These are phyloP conservation scores for Mucor velutinosus DNA, from an alignment of 371 early-diverging fungal genomes.

Conservation along the genomic window DNA sequence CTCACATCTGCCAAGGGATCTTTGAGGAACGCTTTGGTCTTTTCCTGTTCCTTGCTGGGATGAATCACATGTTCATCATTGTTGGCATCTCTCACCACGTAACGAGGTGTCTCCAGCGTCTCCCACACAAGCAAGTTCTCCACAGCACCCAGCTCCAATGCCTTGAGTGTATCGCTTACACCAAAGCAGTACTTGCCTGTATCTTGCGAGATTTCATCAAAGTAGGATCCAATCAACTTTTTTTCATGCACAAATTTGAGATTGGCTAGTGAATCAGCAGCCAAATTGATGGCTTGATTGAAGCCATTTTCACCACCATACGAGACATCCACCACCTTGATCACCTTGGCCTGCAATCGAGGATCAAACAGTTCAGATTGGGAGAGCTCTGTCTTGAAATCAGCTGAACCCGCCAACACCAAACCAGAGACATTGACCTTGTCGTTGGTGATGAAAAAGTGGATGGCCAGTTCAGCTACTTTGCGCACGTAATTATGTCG, in stretches of 20 bases:
- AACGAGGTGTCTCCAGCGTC: conserved; percentile 77
- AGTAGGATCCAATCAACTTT: conserved; percentile 95
- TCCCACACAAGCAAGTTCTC: conserved; percentile 99
- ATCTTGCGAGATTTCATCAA: conserved; percentile 97
- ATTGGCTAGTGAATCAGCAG: conserved; percentile 92
- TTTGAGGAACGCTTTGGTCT: conserved; percentile 59
- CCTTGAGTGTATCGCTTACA: conserved; percentile 95
- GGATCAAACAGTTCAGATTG: conserved; percentile 96
- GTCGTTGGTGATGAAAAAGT: conserved; percentile 54
- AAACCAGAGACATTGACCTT: conserved; percentile 88
- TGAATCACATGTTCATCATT: conserved; percentile 72
- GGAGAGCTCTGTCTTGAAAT: conserved; percentile 97
- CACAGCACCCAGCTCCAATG: conserved; percentile 90
- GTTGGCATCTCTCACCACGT: conserved; percentile 72
- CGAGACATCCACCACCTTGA: conserved; percentile 97
- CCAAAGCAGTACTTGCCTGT: conserved; percentile 99
- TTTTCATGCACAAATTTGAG: conserved; percentile 99
- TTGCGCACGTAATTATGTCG: conserved; percentile 99
- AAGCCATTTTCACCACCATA: conserved; percentile 99
- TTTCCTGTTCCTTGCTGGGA: conserved; percentile 85
- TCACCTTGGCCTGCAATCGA: conserved; percentile 87
- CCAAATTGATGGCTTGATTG: conserved; percentile 97
- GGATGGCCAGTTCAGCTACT: conserved; percentile 95
- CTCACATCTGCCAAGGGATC: conserved; percentile 51
- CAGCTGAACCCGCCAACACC: conserved; percentile 97